These are phyloP conservation scores for Solanum ossicruentum DNA, from an alignment of 257 asterid species.

Conservation along the genomic window DNA sequence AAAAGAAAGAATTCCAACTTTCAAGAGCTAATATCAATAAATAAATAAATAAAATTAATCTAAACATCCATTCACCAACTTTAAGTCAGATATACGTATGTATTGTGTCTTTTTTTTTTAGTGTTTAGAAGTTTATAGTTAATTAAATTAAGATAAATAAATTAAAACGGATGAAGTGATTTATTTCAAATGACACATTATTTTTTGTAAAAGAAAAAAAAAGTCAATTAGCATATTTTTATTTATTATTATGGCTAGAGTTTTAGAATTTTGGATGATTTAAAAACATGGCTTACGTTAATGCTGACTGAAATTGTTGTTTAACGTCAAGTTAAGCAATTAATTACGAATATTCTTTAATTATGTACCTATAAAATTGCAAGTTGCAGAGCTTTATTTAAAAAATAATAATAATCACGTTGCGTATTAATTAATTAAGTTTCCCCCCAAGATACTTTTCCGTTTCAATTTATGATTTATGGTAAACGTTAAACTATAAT, in stretches of 20 bases:
- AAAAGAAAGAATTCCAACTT: background rate
- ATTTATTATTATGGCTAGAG: background rate
- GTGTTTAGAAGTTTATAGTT: too few species aligned
- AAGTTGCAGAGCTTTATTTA: background rate
- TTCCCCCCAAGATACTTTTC: background rate
- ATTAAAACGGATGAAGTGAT: background rate
- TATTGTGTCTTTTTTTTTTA: too few species aligned
- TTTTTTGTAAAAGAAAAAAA: background rate
- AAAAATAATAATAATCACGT: too few species aligned
- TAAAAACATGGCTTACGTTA: background rate
- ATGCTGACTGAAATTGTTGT: background rate
- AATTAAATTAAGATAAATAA: too few species aligned
- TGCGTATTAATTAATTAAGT: background rate
- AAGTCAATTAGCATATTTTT: background rate
- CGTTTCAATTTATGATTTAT: background rate
- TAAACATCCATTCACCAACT: background rate
- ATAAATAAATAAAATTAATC: background rate
- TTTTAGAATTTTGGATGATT: background rate
- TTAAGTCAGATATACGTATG: too few species aligned
- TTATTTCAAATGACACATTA: background rate
- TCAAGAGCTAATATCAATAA: background rate
- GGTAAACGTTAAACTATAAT: background rate
- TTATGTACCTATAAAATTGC: background rate
- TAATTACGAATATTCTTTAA: background rate
- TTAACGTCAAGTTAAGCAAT: background rate